A percentile compares a stretch with the other conserved stretches of the same genome.
Conservation (phyloP, 306 rosid species). For the Cucumis melo region DNA sequence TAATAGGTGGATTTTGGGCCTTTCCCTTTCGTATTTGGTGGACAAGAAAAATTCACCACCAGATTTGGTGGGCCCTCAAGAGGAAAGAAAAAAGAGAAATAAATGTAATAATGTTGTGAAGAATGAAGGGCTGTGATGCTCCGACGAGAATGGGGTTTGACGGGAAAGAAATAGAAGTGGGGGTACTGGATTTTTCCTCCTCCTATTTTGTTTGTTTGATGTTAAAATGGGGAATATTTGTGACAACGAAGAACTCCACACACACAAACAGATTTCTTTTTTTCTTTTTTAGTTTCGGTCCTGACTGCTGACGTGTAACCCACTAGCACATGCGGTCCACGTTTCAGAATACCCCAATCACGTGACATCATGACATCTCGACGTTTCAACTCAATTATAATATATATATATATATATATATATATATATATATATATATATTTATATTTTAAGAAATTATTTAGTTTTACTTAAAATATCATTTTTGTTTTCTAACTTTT, state of each 20-base stretch:
- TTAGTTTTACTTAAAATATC: too few relatives aligned
- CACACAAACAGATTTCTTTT: neutral
- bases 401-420: too few relatives aligned
- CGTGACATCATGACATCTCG: neutral
- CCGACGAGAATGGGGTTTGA: neutral
- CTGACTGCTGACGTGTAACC: conserved; percentile 12
- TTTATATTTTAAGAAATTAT: too few relatives aligned
- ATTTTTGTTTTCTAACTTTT: too few relatives aligned
- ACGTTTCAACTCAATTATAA: too few relatives aligned
- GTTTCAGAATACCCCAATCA: conserved; percentile 6
- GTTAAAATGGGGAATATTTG: neutral
- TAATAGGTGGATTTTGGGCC: neutral
- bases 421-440: too few relatives aligned
- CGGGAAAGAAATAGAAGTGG: neutral
- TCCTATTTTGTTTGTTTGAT: neutral
- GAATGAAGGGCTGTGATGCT: neutral
- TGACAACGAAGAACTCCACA: neutral
- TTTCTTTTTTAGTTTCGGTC: neutral
- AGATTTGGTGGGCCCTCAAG: neutral
- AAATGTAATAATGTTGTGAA: too few relatives aligned
- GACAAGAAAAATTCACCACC: neutral
- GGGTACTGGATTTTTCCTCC: neutral
- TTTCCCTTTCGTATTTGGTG: neutral
- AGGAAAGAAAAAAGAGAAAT: too few relatives aligned
- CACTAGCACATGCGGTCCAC: conserved; percentile 24